Base-by-base conservation (phyloP, 495 filamentous ascomycete genomes). In the Podospora didyma region DNA sequence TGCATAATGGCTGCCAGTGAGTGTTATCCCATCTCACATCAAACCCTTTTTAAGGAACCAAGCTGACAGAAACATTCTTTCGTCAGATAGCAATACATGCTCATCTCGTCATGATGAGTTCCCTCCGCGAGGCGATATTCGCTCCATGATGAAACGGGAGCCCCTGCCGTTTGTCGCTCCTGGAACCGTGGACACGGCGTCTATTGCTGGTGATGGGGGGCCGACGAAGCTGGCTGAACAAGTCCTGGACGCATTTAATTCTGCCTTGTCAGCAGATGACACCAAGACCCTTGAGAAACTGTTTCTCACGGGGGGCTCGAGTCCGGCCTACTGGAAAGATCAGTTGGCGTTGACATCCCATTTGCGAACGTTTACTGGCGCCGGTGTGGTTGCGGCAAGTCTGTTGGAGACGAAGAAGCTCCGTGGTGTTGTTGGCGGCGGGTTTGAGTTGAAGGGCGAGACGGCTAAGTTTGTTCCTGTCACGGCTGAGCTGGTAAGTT, bases 321-420 rank as follows among this genome's bases (percentile, higher is more conserved):
- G 26, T 9, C 62, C 65, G 55, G 59, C 64, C 2, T 70, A 63
- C 56, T 73, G 70, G 68, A 60, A 56, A n/a, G 70, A 73, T 48
- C 54, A 59, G 22, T 17, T 70, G 20, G 64, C 64, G 7, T 35
- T 73, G 46, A 73, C 70, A 0, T 63, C 26, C 41, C 67, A 72
- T 49, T 37, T 65, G 24, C 68, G 69, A 19, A 70, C 68, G 16
- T 69, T 69, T 49, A 53, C 34, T 0, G 24, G 7, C 5, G 48
- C 57, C 6, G 54, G 41, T 2, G 46, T 53, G 0, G 57, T 68
- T 23, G 64, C 64, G 1, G 49, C 62, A 2, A 57, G 46, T 17
- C 45, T 72, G 7, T 22, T 68, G 34, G 51, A 62, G 34, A 61
- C 57, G 4, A 61, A 50, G 23, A 49, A 35, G 4, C 48, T 61